A percentile compares a stretch with the other conserved stretches of the same genome.
These are phyloP conservation scores for Tetraselmis chui DNA, from an alignment of 139 green algal species.

Conservation along the genomic window DNA sequence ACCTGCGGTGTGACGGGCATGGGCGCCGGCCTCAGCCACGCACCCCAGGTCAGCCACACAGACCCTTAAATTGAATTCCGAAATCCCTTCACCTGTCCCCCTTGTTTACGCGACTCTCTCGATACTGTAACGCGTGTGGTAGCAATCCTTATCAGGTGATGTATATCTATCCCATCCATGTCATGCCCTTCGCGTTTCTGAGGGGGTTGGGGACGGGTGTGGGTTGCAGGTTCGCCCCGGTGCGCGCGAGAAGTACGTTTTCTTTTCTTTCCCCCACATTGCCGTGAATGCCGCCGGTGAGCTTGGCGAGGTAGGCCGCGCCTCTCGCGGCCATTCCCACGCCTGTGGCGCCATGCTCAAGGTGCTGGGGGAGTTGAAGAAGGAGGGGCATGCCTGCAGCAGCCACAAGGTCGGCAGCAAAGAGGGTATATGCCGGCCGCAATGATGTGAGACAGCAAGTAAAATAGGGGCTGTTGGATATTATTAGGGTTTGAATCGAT, in stretches of 20 bases:
- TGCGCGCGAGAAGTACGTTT: conserved; percentile 20
- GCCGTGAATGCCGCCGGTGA: conserved; percentile 20
- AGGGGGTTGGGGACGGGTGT: no score
- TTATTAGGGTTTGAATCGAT: no score
- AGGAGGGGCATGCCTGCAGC: not conserved
- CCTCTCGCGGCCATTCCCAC: conserved; percentile 13
- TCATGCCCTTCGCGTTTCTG: no score
- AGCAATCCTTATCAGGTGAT: no score
- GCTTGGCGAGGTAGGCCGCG: conserved; percentile 19
- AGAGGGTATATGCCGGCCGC: not conserved
- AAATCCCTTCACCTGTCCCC: no score
- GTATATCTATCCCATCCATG: no score
- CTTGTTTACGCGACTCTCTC: no score
- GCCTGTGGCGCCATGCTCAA: conserved; percentile 34
- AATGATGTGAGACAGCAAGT: no score
- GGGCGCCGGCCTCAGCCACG: conserved; percentile 3
- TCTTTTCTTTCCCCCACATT: conserved; percentile 41
- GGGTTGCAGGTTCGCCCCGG: not conserved
- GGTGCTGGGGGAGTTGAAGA: conserved; percentile 7
- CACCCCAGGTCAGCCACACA: no score
- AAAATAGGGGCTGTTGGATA: no score
- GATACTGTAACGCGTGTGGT: no score
- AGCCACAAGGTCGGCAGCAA: not conserved
- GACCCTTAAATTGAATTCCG: no score
- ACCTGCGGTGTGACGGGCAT: conserved; percentile 12